Evolutionary conservation across 129 eudicot genomes (phyloP).

Genomic region (Flaveria bidentis): DNA sequence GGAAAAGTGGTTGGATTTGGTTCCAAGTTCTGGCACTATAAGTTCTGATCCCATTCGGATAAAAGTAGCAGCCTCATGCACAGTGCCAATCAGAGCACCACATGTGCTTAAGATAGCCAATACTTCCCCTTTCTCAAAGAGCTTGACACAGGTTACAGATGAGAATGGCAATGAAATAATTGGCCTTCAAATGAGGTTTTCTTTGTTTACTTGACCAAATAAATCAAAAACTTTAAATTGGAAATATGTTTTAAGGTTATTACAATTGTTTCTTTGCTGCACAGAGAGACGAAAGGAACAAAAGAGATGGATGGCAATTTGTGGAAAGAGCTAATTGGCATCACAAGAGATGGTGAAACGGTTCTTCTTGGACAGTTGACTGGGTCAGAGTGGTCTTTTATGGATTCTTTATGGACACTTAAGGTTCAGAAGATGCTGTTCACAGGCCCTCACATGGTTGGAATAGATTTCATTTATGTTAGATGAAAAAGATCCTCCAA

Average conservation of each 20-base stretch:
- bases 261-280: conserved; percentile 1
- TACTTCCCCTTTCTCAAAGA: conserved; percentile 24
- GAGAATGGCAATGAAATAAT: conserved; percentile 27
- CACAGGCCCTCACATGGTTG: conserved; percentile 33
- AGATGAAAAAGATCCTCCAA: not conserved
- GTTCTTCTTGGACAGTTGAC: conserved; percentile 29
- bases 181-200: conserved; percentile 38
- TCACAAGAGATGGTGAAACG: conserved; percentile 28
- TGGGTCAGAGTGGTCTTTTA: conserved; percentile 41
- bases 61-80: conserved; percentile 39
- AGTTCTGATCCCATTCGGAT: conserved; percentile 28
- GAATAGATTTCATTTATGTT: not conserved
- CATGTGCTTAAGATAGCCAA: conserved; percentile 20
- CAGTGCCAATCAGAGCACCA: conserved; percentile 39
- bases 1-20: conserved; percentile 43
- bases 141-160: conserved; percentile 29
- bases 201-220: not conserved
- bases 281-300: conserved; percentile 19
- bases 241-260: not conserved
- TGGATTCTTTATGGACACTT: conserved; percentile 38
- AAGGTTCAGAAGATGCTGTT: conserved; percentile 38
- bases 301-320: not conserved
- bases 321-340: conserved; percentile 31
- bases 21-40: conserved; percentile 19
- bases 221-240: not conserved